Conservation (phyloP, 2,329 filamentous ascomycete species). For the Colletotrichum sojae region DNA sequence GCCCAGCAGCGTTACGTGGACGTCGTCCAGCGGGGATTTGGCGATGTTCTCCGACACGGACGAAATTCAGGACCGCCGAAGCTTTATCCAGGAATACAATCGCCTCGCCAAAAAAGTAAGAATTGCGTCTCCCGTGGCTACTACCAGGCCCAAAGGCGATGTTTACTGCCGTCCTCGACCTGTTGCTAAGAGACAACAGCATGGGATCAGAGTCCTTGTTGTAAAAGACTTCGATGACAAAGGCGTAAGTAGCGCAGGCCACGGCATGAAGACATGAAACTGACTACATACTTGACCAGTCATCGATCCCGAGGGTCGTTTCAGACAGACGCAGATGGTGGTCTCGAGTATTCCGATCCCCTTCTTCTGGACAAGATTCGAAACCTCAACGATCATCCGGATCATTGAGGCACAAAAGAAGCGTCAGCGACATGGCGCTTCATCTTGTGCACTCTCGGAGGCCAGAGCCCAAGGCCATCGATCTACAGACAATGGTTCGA, state of each 20-base stretch:
- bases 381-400: conserved; percentile 11
- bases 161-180: not conserved
- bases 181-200: conserved; percentile 53
- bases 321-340: conserved; percentile 55
- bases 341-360: conserved; percentile 52
- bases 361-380: conserved; percentile 29
- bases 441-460: conserved; percentile 58
- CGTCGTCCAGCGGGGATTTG: conserved; percentile 67
- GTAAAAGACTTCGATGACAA: conserved; percentile 51
- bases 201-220: conserved; percentile 63
- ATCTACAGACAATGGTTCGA: conserved; percentile 71
- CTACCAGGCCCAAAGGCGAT: not conserved
- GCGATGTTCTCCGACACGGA: conserved; percentile 64
- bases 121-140: not conserved
- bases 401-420: conserved; percentile 61
- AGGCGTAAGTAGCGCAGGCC: not conserved
- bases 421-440: conserved; percentile 68
- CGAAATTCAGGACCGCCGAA: conserved; percentile 61
- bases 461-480: conserved; percentile 63
- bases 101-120: conserved; percentile 69
- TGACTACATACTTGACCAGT: conserved; percentile 14
- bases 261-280: no score
- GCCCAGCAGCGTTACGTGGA: conserved; percentile 69
- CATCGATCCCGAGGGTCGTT: conserved; percentile 20
- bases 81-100: conserved; percentile 72